Conservation (phyloP, 768 basidiomycete genomes). For the Tubosaeta brunneosetosa region DNA sequence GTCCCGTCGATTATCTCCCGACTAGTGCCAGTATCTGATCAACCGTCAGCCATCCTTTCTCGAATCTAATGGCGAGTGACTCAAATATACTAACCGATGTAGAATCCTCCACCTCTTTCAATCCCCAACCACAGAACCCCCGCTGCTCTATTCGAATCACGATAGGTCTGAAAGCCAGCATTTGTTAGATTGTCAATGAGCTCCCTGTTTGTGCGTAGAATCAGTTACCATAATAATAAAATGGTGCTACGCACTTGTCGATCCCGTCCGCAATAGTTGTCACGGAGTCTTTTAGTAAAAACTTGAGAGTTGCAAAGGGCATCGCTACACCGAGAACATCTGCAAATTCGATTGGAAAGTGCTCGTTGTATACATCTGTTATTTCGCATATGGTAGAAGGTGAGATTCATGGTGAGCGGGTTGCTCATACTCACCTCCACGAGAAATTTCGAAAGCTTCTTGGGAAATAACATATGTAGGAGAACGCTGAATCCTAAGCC, state of each 20-base stretch:
- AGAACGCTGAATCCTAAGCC: constrained; percentile 25
- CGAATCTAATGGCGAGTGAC: not conserved
- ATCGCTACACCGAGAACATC: constrained; percentile 21
- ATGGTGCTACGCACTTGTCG: constrained; percentile 16
- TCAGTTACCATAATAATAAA: not conserved
- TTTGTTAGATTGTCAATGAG: constrained; percentile 33
- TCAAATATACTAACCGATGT: constrained; percentile 31
- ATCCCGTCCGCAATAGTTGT: constrained; percentile 11
- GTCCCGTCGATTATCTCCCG: constrained; percentile 43
- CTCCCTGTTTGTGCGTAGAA: constrained; percentile 23
- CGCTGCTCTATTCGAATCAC: constrained; percentile 35
- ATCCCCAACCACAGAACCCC: constrained; percentile 29
- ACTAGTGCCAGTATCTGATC: constrained; percentile 37
- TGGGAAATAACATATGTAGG: constrained; percentile 25
- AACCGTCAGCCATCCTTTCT: not conserved
- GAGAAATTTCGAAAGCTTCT: constrained; percentile 2
- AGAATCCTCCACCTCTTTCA: constrained; percentile 34
- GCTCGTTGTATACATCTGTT: constrained; percentile 24
- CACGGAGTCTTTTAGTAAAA: constrained; percentile 4
- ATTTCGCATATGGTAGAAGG: not conserved
- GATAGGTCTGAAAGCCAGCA: constrained; percentile 35
- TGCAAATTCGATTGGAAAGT: constrained; percentile 23
- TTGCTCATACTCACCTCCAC: no score
- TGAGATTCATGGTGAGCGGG: no score
- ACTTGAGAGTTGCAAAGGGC: constrained; percentile 19